phyloP scores from a whole-genome alignment of 2,329 filamentous ascomycete genomes.

The Fusarium sp. region DNA sequence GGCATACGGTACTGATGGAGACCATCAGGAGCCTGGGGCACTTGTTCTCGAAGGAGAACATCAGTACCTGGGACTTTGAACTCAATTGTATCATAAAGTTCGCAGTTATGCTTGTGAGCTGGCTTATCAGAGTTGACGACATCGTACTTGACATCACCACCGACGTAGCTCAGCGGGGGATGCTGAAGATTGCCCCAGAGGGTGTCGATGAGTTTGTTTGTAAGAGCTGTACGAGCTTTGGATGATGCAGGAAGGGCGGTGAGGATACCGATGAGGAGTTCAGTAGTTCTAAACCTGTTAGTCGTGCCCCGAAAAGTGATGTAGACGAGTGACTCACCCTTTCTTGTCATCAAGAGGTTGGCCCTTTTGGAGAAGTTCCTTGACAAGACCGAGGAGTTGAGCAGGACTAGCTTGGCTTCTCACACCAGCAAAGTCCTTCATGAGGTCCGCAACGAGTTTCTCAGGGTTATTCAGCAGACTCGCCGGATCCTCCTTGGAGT shows the following conservation, averaged over 20 bases:
- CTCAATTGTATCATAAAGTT: constrained; percentile 47
- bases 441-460: constrained; percentile 45
- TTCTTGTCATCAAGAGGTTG: constrained; percentile 67
- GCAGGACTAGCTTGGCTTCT: constrained; percentile 39
- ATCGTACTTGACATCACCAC: constrained; percentile 52
- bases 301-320: neutral
- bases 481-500: constrained; percentile 32
- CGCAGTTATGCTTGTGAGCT: constrained; percentile 46
- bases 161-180: constrained; percentile 57
- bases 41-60: constrained; percentile 47
- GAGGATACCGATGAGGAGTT: constrained; percentile 51
- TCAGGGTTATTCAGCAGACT: constrained; percentile 45
- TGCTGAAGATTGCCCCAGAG: constrained; percentile 64
- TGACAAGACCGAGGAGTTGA: constrained; percentile 45
- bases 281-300: constrained; percentile 48
- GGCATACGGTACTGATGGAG: constrained; percentile 48
- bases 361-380: constrained; percentile 50
- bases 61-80: constrained; percentile 51
- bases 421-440: constrained; percentile 45
- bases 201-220: constrained; percentile 59
- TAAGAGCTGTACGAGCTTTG: constrained; percentile 49
- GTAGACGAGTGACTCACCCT: constrained; percentile 38
- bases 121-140: constrained; percentile 43
- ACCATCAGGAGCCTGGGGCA: constrained; percentile 49
- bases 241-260: constrained; percentile 49